Base-by-base conservation (phyloP, 176 grass and related monocot species). In the Secale cereale region DNA sequence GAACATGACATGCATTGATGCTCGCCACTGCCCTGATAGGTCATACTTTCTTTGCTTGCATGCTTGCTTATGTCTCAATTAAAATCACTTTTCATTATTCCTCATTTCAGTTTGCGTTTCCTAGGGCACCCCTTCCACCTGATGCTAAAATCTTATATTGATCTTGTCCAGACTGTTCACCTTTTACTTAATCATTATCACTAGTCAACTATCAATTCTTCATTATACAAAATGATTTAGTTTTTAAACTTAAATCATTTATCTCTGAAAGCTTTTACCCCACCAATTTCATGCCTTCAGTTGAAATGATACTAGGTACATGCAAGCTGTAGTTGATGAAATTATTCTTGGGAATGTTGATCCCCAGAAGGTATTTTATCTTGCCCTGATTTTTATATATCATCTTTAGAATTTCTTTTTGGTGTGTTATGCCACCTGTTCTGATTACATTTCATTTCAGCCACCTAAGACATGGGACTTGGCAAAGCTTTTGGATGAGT, bases 291-390 rank as follows among this genome's bases (percentile, higher is more conserved):
- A 85, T 45, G 29, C 1, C 22, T 72, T 77, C 76, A 81, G 28
- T 80, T 76, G 56, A 48, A 72, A 79, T 91, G 43, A 16, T 89
- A 86, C 64, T 87, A 98, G 96, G 87, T 98, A 95, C 83, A 95
- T 95, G 93, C 96, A 95, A 95, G 96, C 96, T 27, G 88, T 98
- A 78, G 89, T 86, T n/a, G 93, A 98, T 92, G 93, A 98, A 81
- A 78, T 95, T 89, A 79, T 94, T 74, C 85, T 94, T 78, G 70
- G 81, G 87, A 87, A 89, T 89, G 54, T 73, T 89, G 91, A 95
- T 90, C 83, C 96, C 35, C 91, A 90, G 46, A 88, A 89, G 91
- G 96, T 94, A 86, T 35, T 57, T 78, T 10, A 7, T 20, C 28
- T 4, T 74, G 54, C 40, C 31, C 45, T 75, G 20, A 64, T 79